Evolutionary conservation across 495 filamentous ascomycete genomes (phyloP).

Genomic region (Podospora appendiculata): DNA sequence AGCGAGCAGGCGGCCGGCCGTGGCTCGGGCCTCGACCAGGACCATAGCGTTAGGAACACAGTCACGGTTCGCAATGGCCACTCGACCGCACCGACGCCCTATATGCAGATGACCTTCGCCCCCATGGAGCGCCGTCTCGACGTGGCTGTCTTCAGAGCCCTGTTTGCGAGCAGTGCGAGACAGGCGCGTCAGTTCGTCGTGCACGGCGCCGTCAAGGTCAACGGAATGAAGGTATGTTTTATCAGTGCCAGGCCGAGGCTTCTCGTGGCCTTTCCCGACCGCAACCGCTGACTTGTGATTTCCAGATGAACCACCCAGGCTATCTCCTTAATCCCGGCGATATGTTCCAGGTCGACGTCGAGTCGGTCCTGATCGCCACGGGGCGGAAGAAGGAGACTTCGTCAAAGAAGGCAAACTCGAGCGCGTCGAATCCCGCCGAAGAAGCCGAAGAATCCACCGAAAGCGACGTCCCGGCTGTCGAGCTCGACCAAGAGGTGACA

Average conservation of each 20-base stretch:
- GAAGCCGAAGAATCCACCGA: slow-evolving; percentile 13
- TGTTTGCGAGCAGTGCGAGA: slow-evolving; percentile 91
- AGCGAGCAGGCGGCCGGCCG: slow-evolving; percentile 72
- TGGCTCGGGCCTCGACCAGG: slow-evolving; percentile 52
- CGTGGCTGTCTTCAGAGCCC: slow-evolving; percentile 79
- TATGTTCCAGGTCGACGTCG: slow-evolving; percentile 90
- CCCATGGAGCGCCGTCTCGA: slow-evolving; percentile 87
- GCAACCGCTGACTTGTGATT: neutral
- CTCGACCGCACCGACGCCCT: slow-evolving; percentile 48
- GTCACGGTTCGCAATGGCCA: neutral
- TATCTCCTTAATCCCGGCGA: slow-evolving; percentile 97
- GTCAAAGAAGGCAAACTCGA: slow-evolving; percentile 22
- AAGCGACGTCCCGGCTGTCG: slow-evolving; percentile 11
- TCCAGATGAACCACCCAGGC: slow-evolving; percentile 80
- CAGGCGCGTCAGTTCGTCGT: slow-evolving; percentile 92
- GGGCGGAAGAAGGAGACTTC: slow-evolving; percentile 33
- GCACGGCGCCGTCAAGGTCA: slow-evolving; percentile 89
- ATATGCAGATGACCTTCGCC: slow-evolving; percentile 87
- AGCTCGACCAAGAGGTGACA: slow-evolving; percentile 18
- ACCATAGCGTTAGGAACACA: neutral
- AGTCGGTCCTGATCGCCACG: slow-evolving; percentile 79
- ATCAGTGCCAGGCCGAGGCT: neutral
- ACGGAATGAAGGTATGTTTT: slow-evolving; percentile 76
- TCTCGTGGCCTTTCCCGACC: neutral
- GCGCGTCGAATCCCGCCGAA: slow-evolving; percentile 17